These are phyloP conservation scores for Collariella sp. DNA, from an alignment of 495 filamentous ascomycete species.

Conservation along the genomic window DNA sequence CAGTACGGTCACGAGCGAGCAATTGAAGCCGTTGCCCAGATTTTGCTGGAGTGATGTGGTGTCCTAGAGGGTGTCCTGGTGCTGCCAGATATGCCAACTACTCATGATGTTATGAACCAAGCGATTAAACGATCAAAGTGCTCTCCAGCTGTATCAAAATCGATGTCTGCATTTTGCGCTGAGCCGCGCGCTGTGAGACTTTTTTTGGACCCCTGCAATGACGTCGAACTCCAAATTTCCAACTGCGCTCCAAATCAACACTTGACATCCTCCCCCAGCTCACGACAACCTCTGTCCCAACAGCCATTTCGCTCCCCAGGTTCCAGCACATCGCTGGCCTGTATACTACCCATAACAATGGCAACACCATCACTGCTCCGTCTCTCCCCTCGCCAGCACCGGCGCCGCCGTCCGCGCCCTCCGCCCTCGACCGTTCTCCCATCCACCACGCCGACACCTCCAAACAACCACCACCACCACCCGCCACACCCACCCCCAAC, in stretches of 20 bases:
- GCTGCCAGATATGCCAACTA: not conserved
- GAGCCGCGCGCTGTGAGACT: not conserved
- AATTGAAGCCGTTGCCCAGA: constrained; percentile 16
- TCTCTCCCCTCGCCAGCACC: not conserved
- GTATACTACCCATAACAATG: not conserved
- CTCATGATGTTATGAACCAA: not conserved
- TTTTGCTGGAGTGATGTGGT: not conserved
- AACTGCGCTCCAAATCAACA: not conserved
- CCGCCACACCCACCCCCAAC: not conserved
- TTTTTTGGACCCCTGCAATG: constrained; percentile 15
- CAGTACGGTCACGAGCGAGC: constrained; percentile 8
- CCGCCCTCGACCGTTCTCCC: not conserved
- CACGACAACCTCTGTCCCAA: not conserved
- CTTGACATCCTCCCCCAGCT: not conserved
- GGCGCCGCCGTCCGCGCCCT: constrained; percentile 5
- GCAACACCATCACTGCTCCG: constrained; percentile 3
- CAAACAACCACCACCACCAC: not conserved
- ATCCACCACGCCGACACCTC: not conserved
- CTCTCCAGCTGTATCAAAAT: no score
- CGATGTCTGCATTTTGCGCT: no score
- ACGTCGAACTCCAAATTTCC: constrained; percentile 16
- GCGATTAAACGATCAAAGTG: not conserved
- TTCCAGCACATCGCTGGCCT: not conserved
- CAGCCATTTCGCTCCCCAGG: not conserved
- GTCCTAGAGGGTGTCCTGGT: no score